Conservation (phyloP, 805 yeast genomes). For the Danielia oregonensis region DNA sequence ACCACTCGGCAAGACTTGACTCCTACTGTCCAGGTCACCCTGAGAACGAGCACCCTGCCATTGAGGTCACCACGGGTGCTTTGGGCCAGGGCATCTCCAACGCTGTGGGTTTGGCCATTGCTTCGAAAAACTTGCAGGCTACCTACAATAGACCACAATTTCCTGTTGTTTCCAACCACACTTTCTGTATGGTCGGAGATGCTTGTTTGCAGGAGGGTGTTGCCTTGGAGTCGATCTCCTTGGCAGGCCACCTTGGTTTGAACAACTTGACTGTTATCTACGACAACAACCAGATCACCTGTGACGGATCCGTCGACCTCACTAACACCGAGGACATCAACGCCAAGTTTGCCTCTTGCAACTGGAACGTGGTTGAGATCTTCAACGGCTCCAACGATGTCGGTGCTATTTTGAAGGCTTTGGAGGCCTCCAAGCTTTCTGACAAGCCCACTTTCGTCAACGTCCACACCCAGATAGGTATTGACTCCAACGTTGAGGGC, state of each 20-base stretch:
- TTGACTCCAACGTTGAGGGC: slow-evolving; percentile 81
- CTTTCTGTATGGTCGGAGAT: slow-evolving; percentile 35
- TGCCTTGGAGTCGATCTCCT: slow-evolving; percentile 34
- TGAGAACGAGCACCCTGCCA: slow-evolving; percentile 34
- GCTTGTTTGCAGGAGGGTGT: slow-evolving; percentile 42
- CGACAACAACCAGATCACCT: slow-evolving; percentile 35
- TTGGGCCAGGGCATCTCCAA: slow-evolving; percentile 41
- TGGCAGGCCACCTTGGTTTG: slow-evolving; percentile 36
- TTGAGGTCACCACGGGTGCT: slow-evolving; percentile 41
- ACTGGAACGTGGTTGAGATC: slow-evolving; percentile 35
- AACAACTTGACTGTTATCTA: slow-evolving; percentile 33
- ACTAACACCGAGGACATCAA: slow-evolving; percentile 30
- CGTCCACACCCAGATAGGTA: slow-evolving; percentile 89
- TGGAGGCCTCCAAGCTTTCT: slow-evolving; percentile 66
- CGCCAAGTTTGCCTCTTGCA: slow-evolving; percentile 30
- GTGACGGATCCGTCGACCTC: no score
- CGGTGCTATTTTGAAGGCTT: slow-evolving; percentile 27
- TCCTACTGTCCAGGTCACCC: slow-evolving; percentile 38
- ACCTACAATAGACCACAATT: slow-evolving; percentile 31
- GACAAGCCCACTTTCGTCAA: slow-evolving; percentile 90
- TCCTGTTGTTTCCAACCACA: slow-evolving; percentile 25
- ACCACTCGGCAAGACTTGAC: slow-evolving; percentile 23
- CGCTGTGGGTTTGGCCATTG: slow-evolving; percentile 38
- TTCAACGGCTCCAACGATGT: slow-evolving; percentile 28
- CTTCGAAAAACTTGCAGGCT: slow-evolving; percentile 30